phyloP scores from a whole-genome alignment of 2,329 filamentous ascomycete species.

The Penicillium sp. region DNA sequence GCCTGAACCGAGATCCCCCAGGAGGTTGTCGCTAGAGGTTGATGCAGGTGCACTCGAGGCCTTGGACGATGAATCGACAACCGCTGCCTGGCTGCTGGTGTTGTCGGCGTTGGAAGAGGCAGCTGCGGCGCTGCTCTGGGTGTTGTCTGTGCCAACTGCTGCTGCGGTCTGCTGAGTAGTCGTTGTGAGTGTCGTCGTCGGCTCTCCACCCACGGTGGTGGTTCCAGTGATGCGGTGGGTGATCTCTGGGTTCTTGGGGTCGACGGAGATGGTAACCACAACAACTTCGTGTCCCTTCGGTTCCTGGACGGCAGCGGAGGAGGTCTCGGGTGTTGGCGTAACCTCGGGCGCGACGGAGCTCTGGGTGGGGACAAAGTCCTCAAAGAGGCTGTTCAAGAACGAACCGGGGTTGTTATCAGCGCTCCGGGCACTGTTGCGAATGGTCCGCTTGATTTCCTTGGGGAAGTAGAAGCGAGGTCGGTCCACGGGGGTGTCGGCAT shows the following conservation, averaged over 20 bases:
- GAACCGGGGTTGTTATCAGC: background rate
- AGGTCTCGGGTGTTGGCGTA: background rate
- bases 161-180: constrained; percentile 5
- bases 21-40: constrained; percentile 3
- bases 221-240: constrained; percentile 22
- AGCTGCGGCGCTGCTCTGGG: background rate
- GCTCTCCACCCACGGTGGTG: constrained; percentile 13
- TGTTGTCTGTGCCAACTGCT: background rate
- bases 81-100: constrained; percentile 1
- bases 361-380: constrained; percentile 1
- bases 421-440: constrained; percentile 10
- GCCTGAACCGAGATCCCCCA: constrained; percentile 8
- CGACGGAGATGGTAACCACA: constrained; percentile 22
- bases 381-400: constrained; percentile 1
- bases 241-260: constrained; percentile 14
- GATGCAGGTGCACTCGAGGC: background rate
- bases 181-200: constrained; percentile 8
- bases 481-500: constrained; percentile 27
- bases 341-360: background rate
- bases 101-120: background rate
- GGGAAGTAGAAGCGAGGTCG: constrained; percentile 40
- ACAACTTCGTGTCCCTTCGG: constrained; percentile 18
- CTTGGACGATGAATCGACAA: constrained; percentile 2
- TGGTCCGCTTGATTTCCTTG: constrained; percentile 33
- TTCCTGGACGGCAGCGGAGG: background rate